Evolutionary conservation across 2,329 filamentous ascomycete genomes (phyloP).

Genomic region (Beauveria brongniartii): DNA sequence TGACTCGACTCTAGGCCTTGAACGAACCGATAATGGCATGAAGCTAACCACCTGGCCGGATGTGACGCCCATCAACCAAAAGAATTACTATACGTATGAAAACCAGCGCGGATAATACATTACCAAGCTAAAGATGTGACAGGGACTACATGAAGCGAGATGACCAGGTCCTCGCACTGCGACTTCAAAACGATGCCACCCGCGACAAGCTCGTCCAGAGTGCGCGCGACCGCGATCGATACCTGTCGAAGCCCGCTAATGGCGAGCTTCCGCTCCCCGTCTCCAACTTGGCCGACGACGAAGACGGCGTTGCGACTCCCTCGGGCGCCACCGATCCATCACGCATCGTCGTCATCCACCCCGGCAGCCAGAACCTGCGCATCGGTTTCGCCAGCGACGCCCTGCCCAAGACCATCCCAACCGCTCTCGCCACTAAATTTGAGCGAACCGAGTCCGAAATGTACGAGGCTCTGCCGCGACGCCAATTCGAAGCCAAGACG

Average conservation of each 20-base stretch:
- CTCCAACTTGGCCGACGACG: conserved; percentile 51
- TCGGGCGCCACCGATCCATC: conserved; percentile 64
- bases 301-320: conserved; percentile 46
- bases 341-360: conserved; percentile 90
- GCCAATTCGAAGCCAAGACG: conserved; percentile 53
- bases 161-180: conserved; percentile 85
- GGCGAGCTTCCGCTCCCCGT: conserved; percentile 55
- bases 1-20: conserved; percentile 56
- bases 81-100: conserved; percentile 94
- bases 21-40: conserved; percentile 97
- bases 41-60: conserved; percentile 91
- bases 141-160: conserved; percentile 98
- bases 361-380: conserved; percentile 89
- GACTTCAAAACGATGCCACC: conserved; percentile 80
- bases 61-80: conserved; percentile 91
- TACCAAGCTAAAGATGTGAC: conserved; percentile 14
- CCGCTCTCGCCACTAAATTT: conserved; percentile 78
- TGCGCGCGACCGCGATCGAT: conserved; percentile 81
- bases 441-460: conserved; percentile 76
- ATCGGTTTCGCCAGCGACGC: conserved; percentile 96
- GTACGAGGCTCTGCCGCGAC: conserved; percentile 66
- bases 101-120: background rate
- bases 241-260: conserved; percentile 66
- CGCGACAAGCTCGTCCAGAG: conserved; percentile 76
- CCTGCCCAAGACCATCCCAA: conserved; percentile 86